These are phyloP conservation scores for Acacia acuminata DNA, from an alignment of 306 rosid species.

Conservation along the genomic window DNA sequence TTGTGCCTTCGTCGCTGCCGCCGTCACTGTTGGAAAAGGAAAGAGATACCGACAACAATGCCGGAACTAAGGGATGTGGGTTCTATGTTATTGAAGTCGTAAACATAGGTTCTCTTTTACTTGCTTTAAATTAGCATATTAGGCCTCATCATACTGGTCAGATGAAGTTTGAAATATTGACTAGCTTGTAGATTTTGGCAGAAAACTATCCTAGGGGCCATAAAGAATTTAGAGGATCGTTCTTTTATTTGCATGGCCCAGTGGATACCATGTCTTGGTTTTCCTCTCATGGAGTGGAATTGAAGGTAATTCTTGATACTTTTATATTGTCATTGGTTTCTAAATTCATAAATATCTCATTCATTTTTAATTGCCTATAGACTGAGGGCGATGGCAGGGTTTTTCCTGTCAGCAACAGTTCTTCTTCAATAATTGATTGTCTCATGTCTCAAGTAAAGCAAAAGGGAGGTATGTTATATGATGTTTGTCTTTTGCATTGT, in stretches of 20 bases:
- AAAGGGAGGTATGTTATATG: conserved; percentile 56
- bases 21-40: too few species aligned
- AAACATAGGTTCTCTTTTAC: conserved; percentile 12
- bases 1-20: too few species aligned
- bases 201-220: conserved; percentile 95
- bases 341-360: conserved; percentile 28
- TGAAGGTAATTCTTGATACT: conserved; percentile 73
- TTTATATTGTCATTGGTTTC: conserved; percentile 23
- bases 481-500: conserved; percentile 18
- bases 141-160: background rate
- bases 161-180: conserved; percentile 34
- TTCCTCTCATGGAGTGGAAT: conserved; percentile 80
- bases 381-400: conserved; percentile 94
- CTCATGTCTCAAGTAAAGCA: conserved; percentile 70
- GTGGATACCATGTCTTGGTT: conserved; percentile 96
- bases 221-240: conserved; percentile 87
- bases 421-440: conserved; percentile 83
- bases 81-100: background rate
- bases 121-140: conserved; percentile 21
- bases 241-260: conserved; percentile 70
- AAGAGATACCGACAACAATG: too few species aligned
- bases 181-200: conserved; percentile 69
- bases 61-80: too few species aligned
- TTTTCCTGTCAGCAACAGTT: conserved; percentile 88
- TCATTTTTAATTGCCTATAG: conserved; percentile 43